Evolutionary conservation across 2,329 filamentous ascomycete species (phyloP).

Genomic region (Elsinoe ampelina): DNA sequence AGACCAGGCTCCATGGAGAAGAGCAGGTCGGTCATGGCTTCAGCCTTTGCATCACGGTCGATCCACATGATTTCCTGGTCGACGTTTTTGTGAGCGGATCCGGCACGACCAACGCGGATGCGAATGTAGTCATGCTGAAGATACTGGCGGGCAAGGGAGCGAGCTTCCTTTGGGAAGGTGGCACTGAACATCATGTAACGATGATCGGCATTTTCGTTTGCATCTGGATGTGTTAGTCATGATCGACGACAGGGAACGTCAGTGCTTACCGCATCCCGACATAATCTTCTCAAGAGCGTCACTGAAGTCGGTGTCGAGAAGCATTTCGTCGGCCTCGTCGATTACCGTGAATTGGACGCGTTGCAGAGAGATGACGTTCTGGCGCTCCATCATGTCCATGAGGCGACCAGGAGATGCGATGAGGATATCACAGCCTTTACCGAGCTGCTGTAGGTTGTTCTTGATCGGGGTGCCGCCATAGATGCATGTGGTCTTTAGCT

Average conservation of each 20-base stretch:
- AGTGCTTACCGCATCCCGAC: slow-evolving; percentile 62
- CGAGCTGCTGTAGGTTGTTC: slow-evolving; percentile 63
- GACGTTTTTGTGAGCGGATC: slow-evolving; percentile 75
- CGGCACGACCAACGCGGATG: slow-evolving; percentile 78
- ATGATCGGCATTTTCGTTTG: slow-evolving; percentile 64
- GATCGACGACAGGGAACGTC: neutral
- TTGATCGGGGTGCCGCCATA: slow-evolving; percentile 74
- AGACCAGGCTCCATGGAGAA: slow-evolving; percentile 60
- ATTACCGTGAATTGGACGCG: slow-evolving; percentile 72
- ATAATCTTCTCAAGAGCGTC: slow-evolving; percentile 67
- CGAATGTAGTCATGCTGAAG: slow-evolving; percentile 66
- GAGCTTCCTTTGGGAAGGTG: slow-evolving; percentile 76
- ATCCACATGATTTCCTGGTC: slow-evolving; percentile 63
- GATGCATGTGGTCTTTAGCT: slow-evolving; percentile 81
- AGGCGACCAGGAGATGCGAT: slow-evolving; percentile 83
- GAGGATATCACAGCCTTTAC: slow-evolving; percentile 79
- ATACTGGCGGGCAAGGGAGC: slow-evolving; percentile 66
- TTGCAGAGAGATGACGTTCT: slow-evolving; percentile 57
- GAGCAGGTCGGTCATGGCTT: slow-evolving; percentile 64
- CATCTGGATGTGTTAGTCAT: slow-evolving; percentile 39
- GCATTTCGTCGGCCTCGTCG: slow-evolving; percentile 92
- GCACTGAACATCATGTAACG: slow-evolving; percentile 81
- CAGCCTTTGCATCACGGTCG: slow-evolving; percentile 57
- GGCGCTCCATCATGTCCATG: slow-evolving; percentile 69
- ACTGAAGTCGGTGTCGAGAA: slow-evolving; percentile 65